A percentile compares a stretch with the other conserved stretches of the same genome.
phyloP scores from a whole-genome alignment of 2,329 filamentous ascomycete genomes.

The Aspergillus fischeri region DNA sequence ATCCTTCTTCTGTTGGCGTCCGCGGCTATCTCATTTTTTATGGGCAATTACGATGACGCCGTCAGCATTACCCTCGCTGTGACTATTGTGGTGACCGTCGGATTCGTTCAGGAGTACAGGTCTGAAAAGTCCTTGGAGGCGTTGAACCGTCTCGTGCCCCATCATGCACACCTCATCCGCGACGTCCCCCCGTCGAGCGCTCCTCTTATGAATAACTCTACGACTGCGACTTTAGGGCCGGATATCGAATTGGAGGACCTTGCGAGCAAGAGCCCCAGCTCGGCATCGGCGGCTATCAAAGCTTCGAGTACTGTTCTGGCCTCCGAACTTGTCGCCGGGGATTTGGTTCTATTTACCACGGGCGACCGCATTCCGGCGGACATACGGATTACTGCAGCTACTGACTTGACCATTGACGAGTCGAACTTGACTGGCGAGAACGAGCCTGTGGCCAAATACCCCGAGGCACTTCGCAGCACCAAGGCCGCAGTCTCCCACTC shows the following conservation, averaged over 20 bases:
- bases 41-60: constrained; percentile 92
- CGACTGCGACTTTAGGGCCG: constrained; percentile 28
- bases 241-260: constrained; percentile 49
- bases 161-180: constrained; percentile 92
- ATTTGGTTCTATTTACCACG: constrained; percentile 89
- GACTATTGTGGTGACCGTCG: constrained; percentile 92
- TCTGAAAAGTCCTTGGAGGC: constrained; percentile 97
- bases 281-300: constrained; percentile 62
- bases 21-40: constrained; percentile 78
- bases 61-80: constrained; percentile 94
- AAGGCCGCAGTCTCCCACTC: constrained; percentile 30
- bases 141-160: constrained; percentile 86
- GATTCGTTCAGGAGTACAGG: constrained; percentile 94
- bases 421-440: constrained; percentile 97
- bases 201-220: constrained; percentile 19
- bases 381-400: constrained; percentile 84
- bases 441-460: constrained; percentile 77
- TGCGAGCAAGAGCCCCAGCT: constrained; percentile 45
- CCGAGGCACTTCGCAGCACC: constrained; percentile 53
- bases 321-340: constrained; percentile 80
- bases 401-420: constrained; percentile 89
- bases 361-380: constrained; percentile 96
- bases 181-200: constrained; percentile 33
- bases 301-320: constrained; percentile 84
- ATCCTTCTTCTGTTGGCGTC: constrained; percentile 90